Base-by-base conservation (phyloP, 2,329 filamentous ascomycete species). In the Monilinia fructigena region DNA sequence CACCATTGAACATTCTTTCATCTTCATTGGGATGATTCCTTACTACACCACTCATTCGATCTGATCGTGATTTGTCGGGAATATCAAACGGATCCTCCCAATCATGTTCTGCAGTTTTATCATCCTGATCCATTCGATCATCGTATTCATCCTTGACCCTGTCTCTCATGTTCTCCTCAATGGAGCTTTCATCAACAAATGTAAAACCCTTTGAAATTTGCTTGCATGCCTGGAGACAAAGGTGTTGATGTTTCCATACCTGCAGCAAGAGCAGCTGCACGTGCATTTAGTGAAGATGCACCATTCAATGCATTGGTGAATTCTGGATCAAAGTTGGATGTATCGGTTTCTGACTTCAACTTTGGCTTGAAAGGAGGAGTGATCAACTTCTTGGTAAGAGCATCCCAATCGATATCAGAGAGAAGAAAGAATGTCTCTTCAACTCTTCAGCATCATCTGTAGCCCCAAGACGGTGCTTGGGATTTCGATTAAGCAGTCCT, bases 191-290 rank as follows among this genome's bases (percentile, higher is more conserved):
- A 74, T 98, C 95, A n/a, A 98, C 95, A 77, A 96, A 99, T 0
- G 95, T 99, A 79, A 99, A 99, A 45, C 95, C 95, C 75, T 95
- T 95, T 92, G 82, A 99, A 99, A 76, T 98, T 97, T 70, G 94
- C 95, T 79, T 99, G 95, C 79, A 97, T 93, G 2, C 92, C 96
- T 0, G 95, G 95, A 18, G 93, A 97, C 31, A 99, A 82, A 0
- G 95, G 95, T 0, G 95, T 99, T 18, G 92, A 96, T 10, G 92
- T 91, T 7, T 91, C 89, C 75, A 95, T 91, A 48, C 93, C 93
- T 66, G 89, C 88, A 20, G 94, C 92, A 60, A 98, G 79, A 10
- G 92, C 92, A 18, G 92, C 92, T 5, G 95, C 94, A 67, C 94
- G 89, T 74, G 95, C 92, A 75, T 98, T 98, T 67, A 98, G 83